A percentile compares a stretch with the other conserved stretches of the same genome.
phyloP scores from a whole-genome alignment of 805 yeast species.

The Nakazawaea sp. region DNA sequence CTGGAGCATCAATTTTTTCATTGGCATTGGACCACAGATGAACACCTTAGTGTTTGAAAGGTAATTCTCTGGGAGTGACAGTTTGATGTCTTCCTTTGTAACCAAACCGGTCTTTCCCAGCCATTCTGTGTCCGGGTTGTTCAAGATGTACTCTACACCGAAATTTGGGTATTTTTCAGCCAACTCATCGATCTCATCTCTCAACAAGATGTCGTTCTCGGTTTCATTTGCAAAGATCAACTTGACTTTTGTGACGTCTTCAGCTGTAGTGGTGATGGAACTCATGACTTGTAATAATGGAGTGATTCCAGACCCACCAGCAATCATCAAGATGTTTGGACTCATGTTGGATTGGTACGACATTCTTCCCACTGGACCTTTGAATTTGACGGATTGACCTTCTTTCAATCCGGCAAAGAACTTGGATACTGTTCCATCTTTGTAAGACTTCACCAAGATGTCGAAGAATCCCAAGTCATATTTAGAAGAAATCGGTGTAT shows the following conservation, averaged over 20 bases:
- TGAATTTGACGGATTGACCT: constrained; percentile 63
- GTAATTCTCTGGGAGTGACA: constrained; percentile 20
- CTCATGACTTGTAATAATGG: constrained; percentile 81
- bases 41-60: constrained; percentile 50
- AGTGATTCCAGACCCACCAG: constrained; percentile 88
- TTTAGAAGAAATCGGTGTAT: constrained; percentile 70
- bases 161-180: constrained; percentile 57
- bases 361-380: constrained; percentile 78
- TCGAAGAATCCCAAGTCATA: constrained; percentile 71
- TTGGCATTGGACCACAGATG: constrained; percentile 69
- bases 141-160: constrained; percentile 51
- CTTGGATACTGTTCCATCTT: constrained; percentile 63
- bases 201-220: constrained; percentile 68
- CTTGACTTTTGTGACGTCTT: constrained; percentile 53
- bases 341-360: constrained; percentile 52
- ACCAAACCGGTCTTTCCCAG: constrained; percentile 59
- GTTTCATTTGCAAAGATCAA: constrained; percentile 71
- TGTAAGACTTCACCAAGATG: constrained; percentile 68
- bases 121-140: constrained; percentile 47
- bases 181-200: constrained; percentile 66
- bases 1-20: constrained; percentile 48
- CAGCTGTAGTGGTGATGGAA: constrained; percentile 61
- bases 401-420: constrained; percentile 56
- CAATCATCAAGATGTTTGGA: constrained; percentile 59
- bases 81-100: constrained; percentile 44